Base-by-base conservation (phyloP, 768 basidiomycete species). In the Mycena galericulata region DNA sequence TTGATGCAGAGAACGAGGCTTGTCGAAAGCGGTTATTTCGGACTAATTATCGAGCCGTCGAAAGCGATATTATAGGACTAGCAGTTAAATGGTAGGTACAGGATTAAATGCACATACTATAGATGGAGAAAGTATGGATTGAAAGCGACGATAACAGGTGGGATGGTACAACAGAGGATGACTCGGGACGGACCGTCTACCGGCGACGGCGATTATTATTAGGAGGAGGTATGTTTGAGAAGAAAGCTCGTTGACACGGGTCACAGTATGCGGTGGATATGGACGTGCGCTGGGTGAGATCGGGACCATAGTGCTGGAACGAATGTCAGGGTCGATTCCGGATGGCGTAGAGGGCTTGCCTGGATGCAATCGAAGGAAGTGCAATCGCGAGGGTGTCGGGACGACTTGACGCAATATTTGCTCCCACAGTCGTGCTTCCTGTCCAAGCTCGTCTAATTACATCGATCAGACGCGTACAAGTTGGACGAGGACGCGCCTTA, bases 31-130 rank as follows among this genome's bases (percentile, higher is more conserved):
- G 78, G 56, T 76, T 88, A 34, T 88, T 97, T 74, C 85, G 95
- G 77, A 97, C 96, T 3, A 81, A 88, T 75, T 97, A 96, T 76
- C 86, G 89, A 65, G 93, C 93, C 29, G 95, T 98, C 2, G 93
- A 93, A 79, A 94, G 90, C 79, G 94, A 96, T 73, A 89, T 94
- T 24, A 80, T 92, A 41, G 94, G 93, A 24, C 78, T 92, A 43
- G 88, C 89, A 9, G 92, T 93, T 6, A 90, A 92, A 70, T 93
- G 92, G 92, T 93, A 72, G 75, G 41, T 51, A 34, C 55, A 68
- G 60, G 14, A 53, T 64, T 71, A 68, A 46, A 54, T 51, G 53
- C 17, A 29, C n/a, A n/a, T 24, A 38, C 27, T 47, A 64, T 57
- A 40, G 29, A 62, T 65, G 54, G 60, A 54, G 34, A 38, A n/a